phyloP scores from a whole-genome alignment of 495 filamentous ascomycete species.

The Chaetomidium leptoderma region DNA sequence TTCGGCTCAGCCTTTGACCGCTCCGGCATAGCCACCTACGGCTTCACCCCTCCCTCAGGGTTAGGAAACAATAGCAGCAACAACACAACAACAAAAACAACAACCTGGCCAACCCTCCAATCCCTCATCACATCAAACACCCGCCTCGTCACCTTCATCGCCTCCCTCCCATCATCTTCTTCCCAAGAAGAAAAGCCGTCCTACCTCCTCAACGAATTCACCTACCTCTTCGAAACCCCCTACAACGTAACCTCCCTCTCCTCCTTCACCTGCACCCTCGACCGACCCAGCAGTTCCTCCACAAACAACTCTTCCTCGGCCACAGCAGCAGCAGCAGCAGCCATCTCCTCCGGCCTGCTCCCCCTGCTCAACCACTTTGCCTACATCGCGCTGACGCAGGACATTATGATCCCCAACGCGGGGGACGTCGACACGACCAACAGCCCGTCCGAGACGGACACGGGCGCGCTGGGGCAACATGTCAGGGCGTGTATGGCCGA shows the following conservation, averaged over 20 bases:
- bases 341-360: conserved; percentile 41
- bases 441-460: conserved; percentile 37
- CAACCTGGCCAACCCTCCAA: conserved; percentile 62
- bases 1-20: conserved; percentile 53
- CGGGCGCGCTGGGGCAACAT: conserved; percentile 57
- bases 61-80: too few species aligned
- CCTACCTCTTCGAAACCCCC: conserved; percentile 67
- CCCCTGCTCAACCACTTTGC: conserved; percentile 72
- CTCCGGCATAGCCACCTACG: conserved; percentile 55
- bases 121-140: conserved; percentile 56
- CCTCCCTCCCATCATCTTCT: conserved; percentile 48
- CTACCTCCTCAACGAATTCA: conserved; percentile 67
- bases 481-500: conserved; percentile 47
- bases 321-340: too few species aligned
- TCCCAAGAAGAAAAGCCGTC: conserved; percentile 33
- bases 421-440: conserved; percentile 54
- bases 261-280: conserved; percentile 57
- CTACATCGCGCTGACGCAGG: too few species aligned
- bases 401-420: conserved; percentile 51
- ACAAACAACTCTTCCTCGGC: too few species aligned
- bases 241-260: conserved; percentile 54
- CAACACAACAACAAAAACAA: too few species aligned
- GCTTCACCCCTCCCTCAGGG: conserved; percentile 54
- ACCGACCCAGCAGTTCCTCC: too few species aligned
- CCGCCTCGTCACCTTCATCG: conserved; percentile 60